Evolutionary conservation across 2,329 filamentous ascomycete genomes (phyloP).

Genomic region (Fusarium cyanostomum): DNA sequence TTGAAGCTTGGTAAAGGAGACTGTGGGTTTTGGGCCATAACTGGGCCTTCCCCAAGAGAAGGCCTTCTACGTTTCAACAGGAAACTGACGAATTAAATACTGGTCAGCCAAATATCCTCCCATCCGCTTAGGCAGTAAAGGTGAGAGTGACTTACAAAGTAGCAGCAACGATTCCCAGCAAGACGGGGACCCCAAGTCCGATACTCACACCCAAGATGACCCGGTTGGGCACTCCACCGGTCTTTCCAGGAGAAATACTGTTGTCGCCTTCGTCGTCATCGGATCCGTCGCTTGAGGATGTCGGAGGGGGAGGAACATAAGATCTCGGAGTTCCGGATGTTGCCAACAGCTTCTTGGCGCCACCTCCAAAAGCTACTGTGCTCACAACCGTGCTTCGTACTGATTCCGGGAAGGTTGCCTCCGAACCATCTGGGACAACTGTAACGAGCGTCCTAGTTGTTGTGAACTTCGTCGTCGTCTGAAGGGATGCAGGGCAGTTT

Average conservation of each 20-base stretch:
- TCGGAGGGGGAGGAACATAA: slow-evolving; percentile 33
- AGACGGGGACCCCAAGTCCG: slow-evolving; percentile 54
- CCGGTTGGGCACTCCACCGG: slow-evolving; percentile 52
- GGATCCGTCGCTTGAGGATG: neutral
- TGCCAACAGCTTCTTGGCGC: slow-evolving; percentile 40
- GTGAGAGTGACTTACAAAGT: slow-evolving; percentile 45
- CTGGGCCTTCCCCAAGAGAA: too few relatives aligned
- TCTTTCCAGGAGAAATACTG: slow-evolving; percentile 27
- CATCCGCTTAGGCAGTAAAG: neutral
- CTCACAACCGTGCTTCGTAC: neutral
- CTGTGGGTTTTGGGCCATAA: too few relatives aligned
- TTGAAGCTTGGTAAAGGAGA: too few relatives aligned
- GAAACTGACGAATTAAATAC: too few relatives aligned
- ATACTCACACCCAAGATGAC: slow-evolving; percentile 60
- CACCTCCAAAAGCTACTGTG: slow-evolving; percentile 53
- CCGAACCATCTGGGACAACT: slow-evolving; percentile 50
- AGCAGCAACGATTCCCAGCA: slow-evolving; percentile 45
- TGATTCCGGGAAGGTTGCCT: neutral
- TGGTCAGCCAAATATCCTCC: too few relatives aligned
- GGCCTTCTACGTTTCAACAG: too few relatives aligned
- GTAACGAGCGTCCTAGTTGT: slow-evolving; percentile 54
- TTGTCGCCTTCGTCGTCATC: slow-evolving; percentile 12
- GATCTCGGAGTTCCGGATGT: slow-evolving; percentile 55
- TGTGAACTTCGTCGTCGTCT: slow-evolving; percentile 53
- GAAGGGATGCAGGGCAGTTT: slow-evolving; percentile 62